These are phyloP conservation scores for Torulaspora indica DNA, from an alignment of 805 yeast genomes.

Conservation along the genomic window DNA sequence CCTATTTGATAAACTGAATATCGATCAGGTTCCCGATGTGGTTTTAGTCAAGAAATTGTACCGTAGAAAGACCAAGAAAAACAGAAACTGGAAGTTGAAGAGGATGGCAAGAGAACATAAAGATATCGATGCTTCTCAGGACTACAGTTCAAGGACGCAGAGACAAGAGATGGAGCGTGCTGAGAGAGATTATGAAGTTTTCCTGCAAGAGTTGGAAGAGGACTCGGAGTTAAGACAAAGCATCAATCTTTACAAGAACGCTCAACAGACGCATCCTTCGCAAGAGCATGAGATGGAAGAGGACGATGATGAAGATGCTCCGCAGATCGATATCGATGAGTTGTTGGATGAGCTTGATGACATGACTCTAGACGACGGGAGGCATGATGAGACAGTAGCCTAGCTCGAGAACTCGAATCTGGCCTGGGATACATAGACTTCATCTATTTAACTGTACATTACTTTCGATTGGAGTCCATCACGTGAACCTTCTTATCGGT, in stretches of 20 bases:
- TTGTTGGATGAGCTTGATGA: conserved; percentile 91
- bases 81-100: conserved; percentile 86
- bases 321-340: conserved; percentile 85
- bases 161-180: conserved; percentile 87
- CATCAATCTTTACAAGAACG: conserved; percentile 79
- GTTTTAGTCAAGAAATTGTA: conserved; percentile 84
- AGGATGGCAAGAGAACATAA: conserved; percentile 96
- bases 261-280: conserved; percentile 23
- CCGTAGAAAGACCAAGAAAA: conserved; percentile 68
- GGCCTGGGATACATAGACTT: neutral
- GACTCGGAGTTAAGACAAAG: conserved; percentile 91
- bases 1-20: conserved; percentile 65
- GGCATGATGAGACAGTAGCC: conserved; percentile 11
- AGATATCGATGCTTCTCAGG: conserved; percentile 74
- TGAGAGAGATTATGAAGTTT: conserved; percentile 89
- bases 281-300: conserved; percentile 42
- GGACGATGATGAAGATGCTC: conserved; percentile 75
- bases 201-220: conserved; percentile 96
- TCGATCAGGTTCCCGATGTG: conserved; percentile 73
- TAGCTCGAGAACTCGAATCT: neutral
- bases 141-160: conserved; percentile 58
- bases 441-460: conserved; percentile 2
- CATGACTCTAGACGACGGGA: conserved; percentile 68
- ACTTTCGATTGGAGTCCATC: neutral
- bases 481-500: neutral